Evolutionary conservation across 1,284 basidiomycete species (phyloP).

Genomic region (Vanrija humicola): DNA sequence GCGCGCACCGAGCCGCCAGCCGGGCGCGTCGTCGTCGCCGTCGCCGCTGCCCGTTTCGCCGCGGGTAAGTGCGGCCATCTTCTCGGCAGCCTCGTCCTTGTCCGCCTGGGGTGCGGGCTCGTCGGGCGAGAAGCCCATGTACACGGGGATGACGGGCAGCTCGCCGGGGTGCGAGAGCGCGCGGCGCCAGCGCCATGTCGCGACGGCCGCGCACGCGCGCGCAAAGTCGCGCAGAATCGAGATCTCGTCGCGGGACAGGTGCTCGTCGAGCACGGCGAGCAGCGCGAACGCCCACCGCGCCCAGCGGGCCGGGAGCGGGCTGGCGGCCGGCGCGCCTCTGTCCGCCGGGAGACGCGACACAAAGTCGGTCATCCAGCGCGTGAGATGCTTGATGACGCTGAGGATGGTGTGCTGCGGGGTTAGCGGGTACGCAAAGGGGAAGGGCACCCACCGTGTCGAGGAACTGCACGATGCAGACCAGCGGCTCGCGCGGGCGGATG

Average conservation of each 20-base stretch:
- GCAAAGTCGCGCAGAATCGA: constrained; percentile 71
- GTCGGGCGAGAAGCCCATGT: constrained; percentile 10
- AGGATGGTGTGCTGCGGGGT: constrained; percentile 22
- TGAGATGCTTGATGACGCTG: constrained; percentile 24
- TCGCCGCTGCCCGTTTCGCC: not conserved
- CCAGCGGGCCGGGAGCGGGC: constrained; percentile 60
- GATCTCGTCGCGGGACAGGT: constrained; percentile 72
- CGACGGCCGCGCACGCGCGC: constrained; percentile 63
- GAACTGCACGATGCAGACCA: constrained; percentile 24
- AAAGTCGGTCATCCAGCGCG: constrained; percentile 6
- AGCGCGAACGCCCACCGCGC: constrained; percentile 80
- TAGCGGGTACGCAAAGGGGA: not conserved
- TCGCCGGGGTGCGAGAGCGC: not conserved
- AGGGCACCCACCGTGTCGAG: constrained; percentile 29
- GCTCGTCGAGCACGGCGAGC: constrained; percentile 66
- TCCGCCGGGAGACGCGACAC: no score
- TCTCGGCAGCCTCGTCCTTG: not conserved
- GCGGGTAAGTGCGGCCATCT: not conserved
- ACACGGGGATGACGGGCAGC: constrained; percentile 2
- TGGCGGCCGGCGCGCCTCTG: not conserved
- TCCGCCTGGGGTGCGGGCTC: constrained; percentile 10
- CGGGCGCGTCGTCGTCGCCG: not conserved
- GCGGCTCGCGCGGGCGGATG: constrained; percentile 28
- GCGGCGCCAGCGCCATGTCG: constrained; percentile 45
- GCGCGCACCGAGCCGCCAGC: constrained; percentile 12